phyloP scores from a whole-genome alignment of 768 basidiomycete species.

The Tricholoma saponaceum region DNA sequence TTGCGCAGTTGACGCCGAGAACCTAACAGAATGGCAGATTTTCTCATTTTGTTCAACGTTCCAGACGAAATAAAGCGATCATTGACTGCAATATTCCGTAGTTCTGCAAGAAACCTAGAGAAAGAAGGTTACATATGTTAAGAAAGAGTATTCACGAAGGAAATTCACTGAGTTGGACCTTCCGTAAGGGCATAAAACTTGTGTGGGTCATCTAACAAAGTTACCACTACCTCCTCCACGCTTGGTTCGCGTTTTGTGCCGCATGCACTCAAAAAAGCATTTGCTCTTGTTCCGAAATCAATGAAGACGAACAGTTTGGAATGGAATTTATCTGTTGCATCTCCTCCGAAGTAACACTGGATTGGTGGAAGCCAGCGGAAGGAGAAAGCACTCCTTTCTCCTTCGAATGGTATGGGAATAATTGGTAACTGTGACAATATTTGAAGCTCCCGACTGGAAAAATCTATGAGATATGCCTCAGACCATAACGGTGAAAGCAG shows the following conservation, averaged over 20 bases:
- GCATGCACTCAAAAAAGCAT: constrained; percentile 79
- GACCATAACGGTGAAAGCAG: neutral
- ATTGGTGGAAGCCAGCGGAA: constrained; percentile 50
- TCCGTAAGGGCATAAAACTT: constrained; percentile 70
- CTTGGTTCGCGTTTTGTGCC: constrained; percentile 88
- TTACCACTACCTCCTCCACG: constrained; percentile 74
- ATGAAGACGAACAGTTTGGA: constrained; percentile 85
- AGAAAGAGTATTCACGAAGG: neutral
- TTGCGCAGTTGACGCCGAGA: constrained; percentile 53
- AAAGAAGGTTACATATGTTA: neutral
- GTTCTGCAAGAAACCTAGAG: constrained; percentile 72
- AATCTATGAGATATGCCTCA: constrained; percentile 38
- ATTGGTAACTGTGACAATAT: constrained; percentile 56
- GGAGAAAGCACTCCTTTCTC: constrained; percentile 24
- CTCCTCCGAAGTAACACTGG: constrained; percentile 66
- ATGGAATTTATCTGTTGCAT: constrained; percentile 55
- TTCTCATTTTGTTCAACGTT: constrained; percentile 64
- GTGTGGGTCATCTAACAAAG: constrained; percentile 63
- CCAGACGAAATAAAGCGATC: constrained; percentile 44
- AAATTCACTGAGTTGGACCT: constrained; percentile 60
- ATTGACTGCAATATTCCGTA: constrained; percentile 86
- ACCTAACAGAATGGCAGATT: constrained; percentile 68
- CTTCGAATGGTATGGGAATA: constrained; percentile 51
- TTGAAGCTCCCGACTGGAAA: constrained; percentile 50
- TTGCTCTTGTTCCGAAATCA: constrained; percentile 80